Evolutionary conservation across 352 stramenopile species (phyloP), one percentile per base, ranked within the genome.

Genomic region (Pseudoperonospora humuli): DNA sequence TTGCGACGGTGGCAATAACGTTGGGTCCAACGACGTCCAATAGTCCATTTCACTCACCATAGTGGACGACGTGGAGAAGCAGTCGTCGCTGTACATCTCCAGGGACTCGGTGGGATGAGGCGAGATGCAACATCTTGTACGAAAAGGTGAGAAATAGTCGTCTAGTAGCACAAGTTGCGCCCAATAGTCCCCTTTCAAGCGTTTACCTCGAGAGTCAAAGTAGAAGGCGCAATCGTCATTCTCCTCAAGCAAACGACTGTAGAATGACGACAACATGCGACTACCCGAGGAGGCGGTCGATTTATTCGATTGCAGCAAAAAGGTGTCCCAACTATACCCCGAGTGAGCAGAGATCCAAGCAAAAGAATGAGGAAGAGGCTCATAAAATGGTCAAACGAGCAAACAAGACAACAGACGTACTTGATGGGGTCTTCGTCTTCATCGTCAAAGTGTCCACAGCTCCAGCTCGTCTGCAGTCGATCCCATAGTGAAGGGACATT

Each of bases 261-360:
- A 92, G 48, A 86, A 84, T 21, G 80, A 65, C 17, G 77, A 88
- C 15, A 92, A 56, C 64, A 92, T 56, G 33, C 77, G 77, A 45
- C 75, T 81, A 9, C 80, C 79, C 1, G 70, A 73, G 3, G 76
- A 89, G 15, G 69, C 74, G 11, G 63, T 70, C 10, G 68, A 63
- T 27, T 42, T 61, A 34, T 57, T 77, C 23, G 59, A 67, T 17
- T 67, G 57, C 15, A 74, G 58, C 24, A 62, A 37, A 49, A 73
- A 67, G 11, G 45, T 31, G 29, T 74, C 54, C 65, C 53, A 80
- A 25, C 66, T 76, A 42, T 55, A n/a, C n/a, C n/a, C n/a, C n/a
- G 55, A 48, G 24, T 26, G 13, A 19, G 15, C n/a, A n/a, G n/a
- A n/a, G n/a, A n/a, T n/a, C n/a, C n/a, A n/a, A n/a, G n/a, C n/a